Evolutionary conservation across 2,329 filamentous ascomycete species (phyloP), one percentile per base, ranked within the genome.

Genomic region (Sphaerulina populicola): DNA sequence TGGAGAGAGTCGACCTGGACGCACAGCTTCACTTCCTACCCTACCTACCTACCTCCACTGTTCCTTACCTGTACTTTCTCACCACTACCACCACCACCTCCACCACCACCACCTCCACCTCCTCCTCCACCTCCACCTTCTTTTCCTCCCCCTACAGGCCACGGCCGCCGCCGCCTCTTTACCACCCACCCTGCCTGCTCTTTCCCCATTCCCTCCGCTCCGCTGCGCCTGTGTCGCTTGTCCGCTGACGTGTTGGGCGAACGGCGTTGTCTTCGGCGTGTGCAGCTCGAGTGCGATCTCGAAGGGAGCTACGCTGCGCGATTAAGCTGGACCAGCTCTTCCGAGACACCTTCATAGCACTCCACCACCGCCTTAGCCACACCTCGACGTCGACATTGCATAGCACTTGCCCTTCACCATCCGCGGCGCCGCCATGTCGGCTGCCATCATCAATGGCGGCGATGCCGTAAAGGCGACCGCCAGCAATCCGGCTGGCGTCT

Each of bases 401-500:
- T 44, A 42, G 43, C 49, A 37, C 27, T 55, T 40, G 44, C 46
- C 51, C 29, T 48, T 57, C 51, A 48, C 53, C 47, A 49, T 43
- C 45, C 44, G 33, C 35, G 41, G 47, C 44, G 54, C 53, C 46
- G 57, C 52, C 55, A 63, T 64, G 58, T 64, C 63, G 53, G 59
- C 61, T 44, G 57, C 60, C 44, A 57, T 58, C 43, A 58, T 61
- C 56, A 66, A 64, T 57, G 60, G 62, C 54, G 52, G 59, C 41
- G 58, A 57, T 46, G 43, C 52, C 51, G 41, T 53, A 52, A 60
- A 53, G 55, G 36, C 55, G n/a, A 35, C 45, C 38, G 38, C 51
- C 14, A 51, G 21, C 46, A 45, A 39, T 30, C 18, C 48, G 10
- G 18, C 48, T 27, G 23, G 53, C 40, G 31, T 47, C 10, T 56